phyloP scores from a whole-genome alignment of 345 rosid genomes.

The Rhodomyrtus tomentosa region DNA sequence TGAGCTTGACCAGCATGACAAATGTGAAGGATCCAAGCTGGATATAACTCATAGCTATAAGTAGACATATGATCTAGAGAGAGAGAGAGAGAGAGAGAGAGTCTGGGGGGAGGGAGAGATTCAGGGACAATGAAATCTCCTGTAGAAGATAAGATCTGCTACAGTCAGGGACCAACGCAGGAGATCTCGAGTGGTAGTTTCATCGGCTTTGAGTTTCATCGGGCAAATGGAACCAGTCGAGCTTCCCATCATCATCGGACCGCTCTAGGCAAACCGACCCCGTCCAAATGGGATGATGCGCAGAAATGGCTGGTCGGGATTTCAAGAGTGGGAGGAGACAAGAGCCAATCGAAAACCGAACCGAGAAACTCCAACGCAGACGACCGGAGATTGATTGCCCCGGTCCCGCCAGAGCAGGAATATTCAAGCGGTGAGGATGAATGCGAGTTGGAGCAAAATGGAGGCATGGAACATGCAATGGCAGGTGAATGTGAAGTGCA shows the following conservation, averaged over 20 bases:
- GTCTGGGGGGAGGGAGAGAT: background rate
- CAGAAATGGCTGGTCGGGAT: slow-evolving; percentile 93
- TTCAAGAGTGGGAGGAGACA: slow-evolving; percentile 55
- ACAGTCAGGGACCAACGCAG: slow-evolving; percentile 27
- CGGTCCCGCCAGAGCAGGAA: slow-evolving; percentile 65
- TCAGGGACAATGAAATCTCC: slow-evolving; percentile 46
- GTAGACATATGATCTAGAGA: background rate
- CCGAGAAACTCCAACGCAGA: slow-evolving; percentile 90
- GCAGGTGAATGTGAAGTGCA: slow-evolving; percentile 22
- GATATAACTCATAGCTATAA: background rate
- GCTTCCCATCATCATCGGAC: slow-evolving; percentile 49
- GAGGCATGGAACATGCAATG: background rate
- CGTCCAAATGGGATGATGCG: slow-evolving; percentile 99
- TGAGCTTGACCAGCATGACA: background rate
- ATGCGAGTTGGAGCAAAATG: slow-evolving; percentile 25
- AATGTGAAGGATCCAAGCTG: background rate
- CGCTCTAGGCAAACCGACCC: slow-evolving; percentile 77
- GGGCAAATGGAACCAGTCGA: slow-evolving; percentile 41
- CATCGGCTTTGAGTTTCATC: slow-evolving; percentile 60
- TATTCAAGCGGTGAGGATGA: slow-evolving; percentile 39
- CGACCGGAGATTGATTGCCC: slow-evolving; percentile 79
- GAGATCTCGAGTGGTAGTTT: slow-evolving; percentile 23
- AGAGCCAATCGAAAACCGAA: slow-evolving; percentile 22
- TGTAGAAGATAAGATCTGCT: slow-evolving; percentile 45
- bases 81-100: background rate